Base-by-base conservation (phyloP, 2,329 filamentous ascomycete species). In the Fusarium sp. region DNA sequence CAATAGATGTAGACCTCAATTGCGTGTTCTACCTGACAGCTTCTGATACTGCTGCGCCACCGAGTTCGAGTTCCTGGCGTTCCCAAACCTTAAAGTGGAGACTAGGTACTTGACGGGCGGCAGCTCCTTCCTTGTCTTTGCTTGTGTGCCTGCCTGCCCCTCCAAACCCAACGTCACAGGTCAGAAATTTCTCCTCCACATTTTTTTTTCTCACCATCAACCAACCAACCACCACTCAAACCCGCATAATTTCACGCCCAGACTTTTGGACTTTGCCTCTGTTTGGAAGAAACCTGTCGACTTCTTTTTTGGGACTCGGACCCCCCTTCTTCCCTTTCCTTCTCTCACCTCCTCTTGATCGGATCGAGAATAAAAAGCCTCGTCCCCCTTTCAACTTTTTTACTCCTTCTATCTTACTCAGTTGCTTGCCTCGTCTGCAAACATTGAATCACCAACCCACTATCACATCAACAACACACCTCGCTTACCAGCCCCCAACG, bases 111-210 rank as follows among this genome's bases (percentile, higher is more conserved):
- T 45, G 45, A 48, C 45, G 45, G 48, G 16, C 27, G 18, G 50
- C 27, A 32, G 50, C 50, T 54, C 50, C 48, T 32, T 52, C 48
- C 48, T 32, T 30, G 48, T 37, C 35, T 37, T 32, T 32, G 20
- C 45, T 7, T 45, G 41, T 18, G 45, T 57, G 11, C 52, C 63
- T 30, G 25, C 25, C 25, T 70, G 72, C 70, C 71, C 75, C 73
- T 73, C 71, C 32, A 64, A 56, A 32, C 25, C 56, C 72, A 78
- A 78, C 77, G 77, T 78, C 77, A 79, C 77, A 74, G 70, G 74
- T 64, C 37, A 76, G 76, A 69, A 77, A 71, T 52, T 76, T 75
- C 70, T 74, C 68, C 70, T 71, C 70, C 70, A 72, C 69, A 32
- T 66, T 72, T 65, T 60, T 60, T 14, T 32, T 11, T n/a, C 30